Percentiles rank a stretch among this genome's conserved stretches.
These are phyloP conservation scores for Eimeria maxima DNA, from an alignment of 169 alveolate species.

Conservation along the genomic window DNA sequence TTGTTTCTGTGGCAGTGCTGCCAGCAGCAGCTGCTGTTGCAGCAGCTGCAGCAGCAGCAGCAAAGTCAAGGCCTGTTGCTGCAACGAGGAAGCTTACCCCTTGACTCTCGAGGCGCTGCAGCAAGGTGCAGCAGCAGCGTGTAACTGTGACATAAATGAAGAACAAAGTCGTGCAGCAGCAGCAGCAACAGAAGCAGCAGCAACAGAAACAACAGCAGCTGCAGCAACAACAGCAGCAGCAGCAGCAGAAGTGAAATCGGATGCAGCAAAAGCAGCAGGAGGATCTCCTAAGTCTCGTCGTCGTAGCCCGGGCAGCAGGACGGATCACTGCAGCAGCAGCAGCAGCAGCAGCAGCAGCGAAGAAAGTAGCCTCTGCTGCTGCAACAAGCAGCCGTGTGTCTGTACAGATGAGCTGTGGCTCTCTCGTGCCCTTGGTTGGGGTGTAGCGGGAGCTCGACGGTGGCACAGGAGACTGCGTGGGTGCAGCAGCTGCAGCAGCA, in stretches of 20 bases:
- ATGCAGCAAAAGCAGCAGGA: no score
- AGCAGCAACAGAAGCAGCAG: not conserved
- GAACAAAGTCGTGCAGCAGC: slow-evolving; percentile 6
- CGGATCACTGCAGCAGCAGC: not conserved
- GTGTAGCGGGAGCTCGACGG: slow-evolving; percentile 21
- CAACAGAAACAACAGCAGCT: not conserved
- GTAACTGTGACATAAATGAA: slow-evolving; percentile 3
- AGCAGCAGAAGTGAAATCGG: not conserved
- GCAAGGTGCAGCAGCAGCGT: not conserved
- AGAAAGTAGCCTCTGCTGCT: slow-evolving; percentile 23
- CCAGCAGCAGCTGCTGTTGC: slow-evolving; percentile 6
- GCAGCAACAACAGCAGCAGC: slow-evolving; percentile 36
- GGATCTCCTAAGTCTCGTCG: no score
- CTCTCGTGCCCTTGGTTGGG: slow-evolving; percentile 17
- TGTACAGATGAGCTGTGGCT: slow-evolving; percentile 36
- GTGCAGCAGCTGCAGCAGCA: slow-evolving; percentile 60
- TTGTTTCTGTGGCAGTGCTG: not conserved
- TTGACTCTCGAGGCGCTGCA: not conserved
- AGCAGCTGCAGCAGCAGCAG: slow-evolving; percentile 47
- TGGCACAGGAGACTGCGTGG: slow-evolving; percentile 56
- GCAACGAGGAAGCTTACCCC: not conserved
- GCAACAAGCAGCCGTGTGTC: not conserved
- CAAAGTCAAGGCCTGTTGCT: not conserved
- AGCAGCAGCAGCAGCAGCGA: slow-evolving; percentile 42
- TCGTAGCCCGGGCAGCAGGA: not conserved